A percentile compares a stretch with the other conserved stretches of the same genome.
These are phyloP conservation scores for Nasturtium officinale DNA, from an alignment of 345 rosid species.

Conservation along the genomic window DNA sequence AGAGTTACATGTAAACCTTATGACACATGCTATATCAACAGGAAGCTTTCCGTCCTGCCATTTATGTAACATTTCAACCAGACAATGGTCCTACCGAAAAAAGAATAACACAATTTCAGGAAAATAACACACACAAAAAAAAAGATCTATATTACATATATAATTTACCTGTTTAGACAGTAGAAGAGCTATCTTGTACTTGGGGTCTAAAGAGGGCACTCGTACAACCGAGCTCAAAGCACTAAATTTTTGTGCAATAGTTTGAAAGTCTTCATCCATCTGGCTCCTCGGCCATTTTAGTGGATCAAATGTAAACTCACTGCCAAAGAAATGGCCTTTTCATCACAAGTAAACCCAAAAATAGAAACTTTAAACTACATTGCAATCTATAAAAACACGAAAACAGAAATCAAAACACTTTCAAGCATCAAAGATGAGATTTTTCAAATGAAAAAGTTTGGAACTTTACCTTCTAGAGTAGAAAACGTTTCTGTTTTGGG, in stretches of 20 bases:
- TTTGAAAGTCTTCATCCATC: conserved; percentile 73
- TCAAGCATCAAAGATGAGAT: conserved; percentile 8
- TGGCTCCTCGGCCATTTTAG: conserved; percentile 75
- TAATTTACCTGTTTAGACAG: conserved; percentile 73
- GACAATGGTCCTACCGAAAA: conserved; percentile 81
- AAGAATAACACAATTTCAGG: conserved; percentile 24
- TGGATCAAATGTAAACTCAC: conserved; percentile 70
- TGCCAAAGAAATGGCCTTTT: conserved; percentile 35
- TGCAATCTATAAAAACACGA: neutral
- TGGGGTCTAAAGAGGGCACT: conserved; percentile 82
- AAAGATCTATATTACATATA: neutral
- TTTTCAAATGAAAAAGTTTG: neutral
- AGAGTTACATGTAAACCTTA: conserved; percentile 54
- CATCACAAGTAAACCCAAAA: conserved; percentile 31
- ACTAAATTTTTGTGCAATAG: conserved; percentile 55
- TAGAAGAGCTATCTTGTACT: conserved; percentile 76
- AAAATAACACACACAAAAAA: neutral
- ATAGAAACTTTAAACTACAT: conserved; percentile 9
- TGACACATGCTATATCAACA: conserved; percentile 81
- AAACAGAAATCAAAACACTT: conserved; percentile 8
- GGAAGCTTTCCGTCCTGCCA: conserved; percentile 97
- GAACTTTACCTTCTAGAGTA: conserved; percentile 78
- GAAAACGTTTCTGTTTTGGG: conserved; percentile 72
- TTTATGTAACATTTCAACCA: conserved; percentile 76
- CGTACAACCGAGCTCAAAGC: conserved; percentile 76